Base-by-base conservation (phyloP, 2,329 filamentous ascomycete species). In the Ophiostoma novo-ulmi region DNA sequence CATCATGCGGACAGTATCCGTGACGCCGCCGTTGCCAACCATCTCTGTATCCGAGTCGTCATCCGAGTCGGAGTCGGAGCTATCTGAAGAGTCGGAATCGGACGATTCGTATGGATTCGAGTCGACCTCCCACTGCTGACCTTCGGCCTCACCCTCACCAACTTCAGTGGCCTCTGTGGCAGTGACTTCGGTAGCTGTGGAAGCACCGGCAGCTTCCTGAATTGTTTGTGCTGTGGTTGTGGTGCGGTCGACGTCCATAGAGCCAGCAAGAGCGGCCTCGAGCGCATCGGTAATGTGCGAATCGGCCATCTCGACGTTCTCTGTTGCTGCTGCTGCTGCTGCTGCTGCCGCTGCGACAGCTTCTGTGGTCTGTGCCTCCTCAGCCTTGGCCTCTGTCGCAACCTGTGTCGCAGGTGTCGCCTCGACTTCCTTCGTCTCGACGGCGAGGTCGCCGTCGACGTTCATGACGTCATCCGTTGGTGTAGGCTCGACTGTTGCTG, bases 1-100 rank as follows among this genome's bases (percentile, higher is more conserved):
- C 31, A 98, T 82, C 67, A 97, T 88, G 44, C 90, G 89, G 0
- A 92, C 93, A 71, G 92, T 90, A 78, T 97, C 93, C 76, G 94
- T 92, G 1, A 93, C 87, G 70, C 89, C 89, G 1, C 97, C 83
- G 69, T 89, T 89, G 1, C 97, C 83, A 7, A 44, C 11, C 61
- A 94, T 84, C 69, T 91, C 87, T 39, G 86, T 87, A 72, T 88
- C 88, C 70, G 85, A 85, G 52, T 88, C 88, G 69, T 85, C 86
- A 72, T 86, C 85, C 2, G 87, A 88, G 76, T 82, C 84, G 17
- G 85, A 87, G 17, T 87, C 84, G 0, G 84, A 85, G 0, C 65
- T 68, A 52, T 69, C 68, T 14, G 63, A 65, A 8, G 63, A 65
- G 63, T 69, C 63, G 22, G 71, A 71, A 38, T 68, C 67, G 26